phyloP scores from a whole-genome alignment of 352 stramenopile species.

The Peronospora tabacina region DNA sequence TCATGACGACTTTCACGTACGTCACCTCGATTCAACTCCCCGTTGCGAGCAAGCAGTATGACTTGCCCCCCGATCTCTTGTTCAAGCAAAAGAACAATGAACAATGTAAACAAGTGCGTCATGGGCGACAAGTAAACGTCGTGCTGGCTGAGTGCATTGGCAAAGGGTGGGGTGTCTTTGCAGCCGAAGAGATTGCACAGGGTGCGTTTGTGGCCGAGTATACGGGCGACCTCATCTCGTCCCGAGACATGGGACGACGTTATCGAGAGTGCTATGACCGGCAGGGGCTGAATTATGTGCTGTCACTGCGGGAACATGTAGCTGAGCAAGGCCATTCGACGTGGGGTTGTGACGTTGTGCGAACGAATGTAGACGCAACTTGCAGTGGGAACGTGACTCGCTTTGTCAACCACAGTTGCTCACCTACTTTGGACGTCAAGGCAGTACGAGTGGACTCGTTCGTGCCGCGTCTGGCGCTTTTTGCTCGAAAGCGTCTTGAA shows the following conservation, averaged over 20 bases:
- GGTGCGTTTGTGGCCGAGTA: conserved; percentile 53
- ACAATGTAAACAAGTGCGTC: conserved; percentile 18
- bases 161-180: conserved; percentile 48
- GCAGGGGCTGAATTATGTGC: conserved; percentile 39
- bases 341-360: conserved; percentile 24
- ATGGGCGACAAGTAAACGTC: conserved; percentile 27
- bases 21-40: conserved; percentile 23
- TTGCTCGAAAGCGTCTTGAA: conserved; percentile 28
- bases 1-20: conserved; percentile 30
- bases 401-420: conserved; percentile 71
- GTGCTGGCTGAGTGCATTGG: conserved; percentile 16
- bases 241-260: conserved; percentile 29
- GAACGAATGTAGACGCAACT: conserved; percentile 59
- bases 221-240: conserved; percentile 54
- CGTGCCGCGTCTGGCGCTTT: conserved; percentile 52
- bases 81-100: conserved; percentile 18
- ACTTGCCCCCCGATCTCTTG: conserved; percentile 18
- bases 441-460: conserved; percentile 50
- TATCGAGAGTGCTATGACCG: conserved; percentile 29
- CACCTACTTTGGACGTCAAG: conserved; percentile 39
- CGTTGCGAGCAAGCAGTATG: conserved; percentile 12
- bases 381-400: conserved; percentile 45
- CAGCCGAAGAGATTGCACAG: conserved; percentile 23
- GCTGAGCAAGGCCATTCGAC: not conserved
- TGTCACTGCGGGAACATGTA: conserved; percentile 44